phyloP scores from a whole-genome alignment of 2,329 filamentous ascomycete genomes.

The Hypoxylon sp. region DNA sequence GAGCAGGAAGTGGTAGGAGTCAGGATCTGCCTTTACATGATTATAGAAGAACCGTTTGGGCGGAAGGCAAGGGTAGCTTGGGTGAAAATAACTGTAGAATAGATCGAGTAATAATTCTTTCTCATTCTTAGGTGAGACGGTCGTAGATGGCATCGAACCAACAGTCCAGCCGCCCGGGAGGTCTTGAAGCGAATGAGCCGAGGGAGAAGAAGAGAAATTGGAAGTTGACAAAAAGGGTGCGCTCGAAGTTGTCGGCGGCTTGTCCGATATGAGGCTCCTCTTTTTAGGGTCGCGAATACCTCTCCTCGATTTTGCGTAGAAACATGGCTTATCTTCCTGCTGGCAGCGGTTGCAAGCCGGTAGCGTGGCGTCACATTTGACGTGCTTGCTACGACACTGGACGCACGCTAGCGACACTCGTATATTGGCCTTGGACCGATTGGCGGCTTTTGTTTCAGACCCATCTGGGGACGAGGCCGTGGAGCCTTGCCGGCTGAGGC shows the following conservation, averaged over 20 bases:
- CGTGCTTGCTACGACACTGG: slow-evolving; percentile 65
- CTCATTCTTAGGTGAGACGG: slow-evolving; percentile 45
- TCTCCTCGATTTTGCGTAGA: slow-evolving; percentile 62
- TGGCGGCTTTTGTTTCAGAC: slow-evolving; percentile 44
- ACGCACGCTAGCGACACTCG: slow-evolving; percentile 58
- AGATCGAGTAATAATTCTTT: slow-evolving; percentile 34
- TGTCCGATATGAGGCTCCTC: slow-evolving; percentile 51
- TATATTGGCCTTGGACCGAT: slow-evolving; percentile 54
- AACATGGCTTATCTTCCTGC: slow-evolving; percentile 58
- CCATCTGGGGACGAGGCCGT: slow-evolving; percentile 44
- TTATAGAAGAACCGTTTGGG: slow-evolving; percentile 52
- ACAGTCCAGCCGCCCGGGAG: slow-evolving; percentile 46
- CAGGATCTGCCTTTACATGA: slow-evolving; percentile 51
- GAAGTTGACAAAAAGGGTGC: slow-evolving; percentile 40
- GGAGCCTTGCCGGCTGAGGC: slow-evolving; percentile 41
- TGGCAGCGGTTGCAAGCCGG: slow-evolving; percentile 59
- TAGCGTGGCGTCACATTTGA: slow-evolving; percentile 61
- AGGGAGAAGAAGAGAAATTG: slow-evolving; percentile 41
- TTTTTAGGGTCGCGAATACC: slow-evolving; percentile 56
- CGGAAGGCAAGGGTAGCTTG: slow-evolving; percentile 53
- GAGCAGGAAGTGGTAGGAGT: slow-evolving; percentile 53
- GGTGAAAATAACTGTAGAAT: slow-evolving; percentile 51
- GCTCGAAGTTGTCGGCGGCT: slow-evolving; percentile 42
- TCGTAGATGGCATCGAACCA: slow-evolving; percentile 36
- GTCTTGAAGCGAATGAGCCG: slow-evolving; percentile 40